Base-by-base conservation (phyloP, 305 asterid species). In the Petunia hybrid region DNA sequence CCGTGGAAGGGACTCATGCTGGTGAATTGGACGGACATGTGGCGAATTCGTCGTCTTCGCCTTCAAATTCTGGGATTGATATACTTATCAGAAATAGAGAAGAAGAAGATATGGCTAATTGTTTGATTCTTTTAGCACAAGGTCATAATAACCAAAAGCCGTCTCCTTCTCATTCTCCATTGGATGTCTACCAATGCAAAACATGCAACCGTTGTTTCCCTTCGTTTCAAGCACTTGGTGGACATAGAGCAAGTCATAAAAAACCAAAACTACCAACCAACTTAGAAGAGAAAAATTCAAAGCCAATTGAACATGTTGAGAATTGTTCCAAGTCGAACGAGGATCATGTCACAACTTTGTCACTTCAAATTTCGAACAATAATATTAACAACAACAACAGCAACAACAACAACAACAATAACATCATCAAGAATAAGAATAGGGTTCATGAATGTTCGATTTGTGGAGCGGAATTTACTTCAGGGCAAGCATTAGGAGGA, bases 191-290 rank as follows among this genome's bases (percentile, higher is more conserved):
- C 57, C 90, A 81, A 78, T 93, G 98, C 87, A 95, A 95, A 76
- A 95, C 98, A 8, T 95, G 98, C 51, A 57, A 84, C 85, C 87
- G 90, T 46, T 66, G 92, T 14, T 95, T 93, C 80, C 85, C 87
- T 80, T 95, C 99, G 0, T 95, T 95, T 61, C 98, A 95, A 86
- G 98, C 99, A 1, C 82, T 95, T 2, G 98, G 99, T 1, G 98
- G 99, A 0, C 99, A 95, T 82, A 84, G 97, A 1, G 98, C 98
- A 0, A 93, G 99, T 55, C 99, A 95, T 85, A 89, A 84, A 86
- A 93, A 89, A 65, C 94, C 91, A 13, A 89, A 89, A 68, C 64
- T 78, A 1, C 4, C 64, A 53, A 31, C 51, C 31, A 22, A 22
- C 31, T 79, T 42, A 39, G 92, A 87, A 7, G 80, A 74, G 63